These are phyloP conservation scores for Cercospora zeina DNA, from an alignment of 2,329 filamentous ascomycete species.

Conservation along the genomic window DNA sequence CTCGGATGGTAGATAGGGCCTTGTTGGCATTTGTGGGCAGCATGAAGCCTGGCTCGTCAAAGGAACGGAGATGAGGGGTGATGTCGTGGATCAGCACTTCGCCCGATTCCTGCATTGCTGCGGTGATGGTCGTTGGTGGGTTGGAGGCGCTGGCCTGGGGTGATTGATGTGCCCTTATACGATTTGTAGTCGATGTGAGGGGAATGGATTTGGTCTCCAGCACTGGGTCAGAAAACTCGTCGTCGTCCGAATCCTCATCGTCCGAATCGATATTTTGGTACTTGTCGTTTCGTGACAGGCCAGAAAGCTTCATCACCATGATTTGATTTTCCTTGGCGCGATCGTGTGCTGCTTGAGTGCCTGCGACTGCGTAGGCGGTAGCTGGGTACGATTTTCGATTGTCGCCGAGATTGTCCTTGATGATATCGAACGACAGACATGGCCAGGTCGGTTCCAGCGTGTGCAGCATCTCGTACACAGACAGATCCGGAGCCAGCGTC, in stretches of 20 bases:
- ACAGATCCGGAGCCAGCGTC: constrained; percentile 83
- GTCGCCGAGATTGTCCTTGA: constrained; percentile 82
- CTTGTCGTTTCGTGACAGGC: constrained; percentile 81
- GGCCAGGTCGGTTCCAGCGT: constrained; percentile 93
- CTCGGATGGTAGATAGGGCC: constrained; percentile 80
- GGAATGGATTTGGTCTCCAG: constrained; percentile 90
- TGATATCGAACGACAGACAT: constrained; percentile 91
- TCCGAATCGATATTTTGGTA: constrained; percentile 66
- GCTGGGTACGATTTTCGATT: constrained; percentile 90
- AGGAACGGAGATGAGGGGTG: constrained; percentile 81
- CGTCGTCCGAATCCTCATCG: constrained; percentile 67
- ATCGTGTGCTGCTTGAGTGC: constrained; percentile 81
- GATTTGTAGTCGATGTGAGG: constrained; percentile 84
- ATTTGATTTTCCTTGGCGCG: constrained; percentile 84
- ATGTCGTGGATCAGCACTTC: constrained; percentile 93
- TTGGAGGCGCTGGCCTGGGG: constrained; percentile 68
- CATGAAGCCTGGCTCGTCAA: constrained; percentile 81
- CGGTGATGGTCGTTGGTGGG: constrained; percentile 79
- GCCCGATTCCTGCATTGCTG: constrained; percentile 87
- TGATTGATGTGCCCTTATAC: constrained; percentile 82
- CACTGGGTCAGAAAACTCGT: constrained; percentile 77
- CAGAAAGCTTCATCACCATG: constrained; percentile 94
- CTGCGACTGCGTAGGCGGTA: constrained; percentile 90
- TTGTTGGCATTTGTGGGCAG: constrained; percentile 83
- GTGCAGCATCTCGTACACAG: constrained; percentile 98